A percentile compares a stretch with the other conserved stretches of the same genome.
Evolutionary conservation across 176 grass and related monocot genomes (phyloP).

Genomic region (Cenchrus fungigraminus): DNA sequence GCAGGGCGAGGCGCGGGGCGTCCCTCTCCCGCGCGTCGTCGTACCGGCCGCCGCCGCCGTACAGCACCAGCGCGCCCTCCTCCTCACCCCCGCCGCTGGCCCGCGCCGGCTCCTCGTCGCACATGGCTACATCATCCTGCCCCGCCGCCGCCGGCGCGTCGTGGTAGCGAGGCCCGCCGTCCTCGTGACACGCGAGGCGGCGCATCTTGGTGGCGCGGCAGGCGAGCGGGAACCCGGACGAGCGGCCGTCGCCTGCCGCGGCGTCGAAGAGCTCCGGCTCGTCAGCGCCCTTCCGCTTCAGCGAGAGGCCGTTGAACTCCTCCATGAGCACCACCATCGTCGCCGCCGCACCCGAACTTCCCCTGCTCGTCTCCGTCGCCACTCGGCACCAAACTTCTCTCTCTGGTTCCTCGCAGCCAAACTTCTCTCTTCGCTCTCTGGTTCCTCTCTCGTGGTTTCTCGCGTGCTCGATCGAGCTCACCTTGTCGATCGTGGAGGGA

Average conservation of each 20-base stretch:
- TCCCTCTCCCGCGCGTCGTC: not conserved
- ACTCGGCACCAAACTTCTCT: not conserved
- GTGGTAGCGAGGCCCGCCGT: not conserved
- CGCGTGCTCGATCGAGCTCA: not conserved
- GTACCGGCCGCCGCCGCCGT: not conserved
- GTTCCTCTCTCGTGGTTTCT: not conserved
- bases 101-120: constrained; percentile 2
- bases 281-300: constrained; percentile 50
- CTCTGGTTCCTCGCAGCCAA: too few relatives aligned
- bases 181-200: constrained; percentile 13
- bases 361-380: too few relatives aligned
- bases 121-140: constrained; percentile 33
- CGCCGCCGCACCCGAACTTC: not conserved
- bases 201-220: constrained; percentile 55
- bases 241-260: not conserved
- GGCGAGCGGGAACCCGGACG: not conserved
- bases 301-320: constrained; percentile 2
- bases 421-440: not conserved
- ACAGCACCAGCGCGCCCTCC: constrained; percentile 3
- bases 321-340: constrained; percentile 55
- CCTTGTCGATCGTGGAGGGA: too few relatives aligned
- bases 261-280: constrained; percentile 25
- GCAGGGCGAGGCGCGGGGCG: not conserved
- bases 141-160: not conserved
- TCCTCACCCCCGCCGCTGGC: not conserved